Conservation (phyloP, 108 stramenopile species). For the Mayamaea pseudoterrestris region DNA sequence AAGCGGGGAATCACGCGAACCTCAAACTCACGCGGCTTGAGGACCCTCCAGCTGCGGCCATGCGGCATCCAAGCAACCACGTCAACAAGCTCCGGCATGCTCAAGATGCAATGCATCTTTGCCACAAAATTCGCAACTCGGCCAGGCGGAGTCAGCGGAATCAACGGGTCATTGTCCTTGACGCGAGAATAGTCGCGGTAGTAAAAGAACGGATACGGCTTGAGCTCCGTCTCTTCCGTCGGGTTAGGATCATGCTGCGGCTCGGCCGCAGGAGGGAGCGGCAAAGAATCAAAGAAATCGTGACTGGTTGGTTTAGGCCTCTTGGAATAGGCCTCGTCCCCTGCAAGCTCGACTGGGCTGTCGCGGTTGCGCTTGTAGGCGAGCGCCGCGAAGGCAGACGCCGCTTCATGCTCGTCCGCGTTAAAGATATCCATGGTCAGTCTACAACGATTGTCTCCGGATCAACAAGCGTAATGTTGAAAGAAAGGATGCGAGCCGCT, state of each 20-base stretch:
- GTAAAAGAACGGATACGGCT: slow-evolving; percentile 34
- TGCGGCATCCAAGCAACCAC: slow-evolving; percentile 60
- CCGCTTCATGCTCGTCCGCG: slow-evolving; percentile 6
- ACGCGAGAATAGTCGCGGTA: slow-evolving; percentile 44
- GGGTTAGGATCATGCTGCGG: too few relatives aligned
- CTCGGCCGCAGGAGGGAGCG: background rate
- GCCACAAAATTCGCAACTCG: slow-evolving; percentile 64
- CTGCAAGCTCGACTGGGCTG: background rate
- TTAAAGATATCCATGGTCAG: too few relatives aligned
- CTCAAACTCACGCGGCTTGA: slow-evolving; percentile 66
- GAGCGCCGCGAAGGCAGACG: slow-evolving; percentile 8
- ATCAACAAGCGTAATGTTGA: too few relatives aligned
- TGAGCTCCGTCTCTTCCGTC: background rate
- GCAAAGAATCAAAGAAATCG: background rate
- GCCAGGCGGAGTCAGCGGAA: slow-evolving; percentile 41
- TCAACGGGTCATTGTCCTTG: slow-evolving; percentile 45
- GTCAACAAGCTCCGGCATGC: slow-evolving; percentile 34
- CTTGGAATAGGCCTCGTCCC: background rate
- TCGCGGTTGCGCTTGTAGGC: slow-evolving; percentile 1
- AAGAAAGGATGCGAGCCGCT: too few relatives aligned
- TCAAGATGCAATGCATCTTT: slow-evolving; percentile 61
- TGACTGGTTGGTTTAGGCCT: background rate
- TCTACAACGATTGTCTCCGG: too few relatives aligned
- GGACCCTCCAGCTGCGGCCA: slow-evolving; percentile 53
- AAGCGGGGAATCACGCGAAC: slow-evolving; percentile 37